A percentile compares a stretch with the other conserved stretches of the same genome.
Conservation (phyloP, 2,329 filamentous ascomycete genomes). For the Drechmeria coniospora region DNA sequence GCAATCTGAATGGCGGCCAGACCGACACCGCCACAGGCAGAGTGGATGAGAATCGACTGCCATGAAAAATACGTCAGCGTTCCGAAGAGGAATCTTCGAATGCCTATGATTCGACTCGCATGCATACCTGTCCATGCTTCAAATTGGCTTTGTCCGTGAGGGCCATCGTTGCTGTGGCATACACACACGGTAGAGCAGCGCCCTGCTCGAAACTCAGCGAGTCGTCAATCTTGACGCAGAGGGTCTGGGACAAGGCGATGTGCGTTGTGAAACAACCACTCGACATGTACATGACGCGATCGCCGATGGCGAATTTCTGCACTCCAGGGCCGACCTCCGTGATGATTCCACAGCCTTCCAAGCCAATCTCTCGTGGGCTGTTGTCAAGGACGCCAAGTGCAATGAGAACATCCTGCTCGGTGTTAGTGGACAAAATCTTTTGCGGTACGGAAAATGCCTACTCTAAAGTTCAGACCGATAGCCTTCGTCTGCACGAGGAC, state of each 20-base stretch:
- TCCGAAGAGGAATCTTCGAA: no score
- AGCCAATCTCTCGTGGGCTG: slow-evolving; percentile 8
- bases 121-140: slow-evolving; percentile 8
- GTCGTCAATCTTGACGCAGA: slow-evolving; percentile 18
- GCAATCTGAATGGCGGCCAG: slow-evolving; percentile 16
- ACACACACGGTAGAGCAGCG: slow-evolving; percentile 20
- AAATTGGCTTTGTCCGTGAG: slow-evolving; percentile 16
- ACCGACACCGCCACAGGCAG: slow-evolving; percentile 18
- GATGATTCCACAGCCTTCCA: slow-evolving; percentile 17
- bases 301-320: slow-evolving; percentile 15
- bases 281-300: slow-evolving; percentile 14
- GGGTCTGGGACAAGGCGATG: slow-evolving; percentile 9
- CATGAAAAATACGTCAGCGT: not conserved
- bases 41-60: slow-evolving; percentile 19
- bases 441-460: no score
- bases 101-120: no score
- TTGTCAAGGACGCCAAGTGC: slow-evolving; percentile 15
- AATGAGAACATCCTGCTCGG: slow-evolving; percentile 20
- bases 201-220: slow-evolving; percentile 18
- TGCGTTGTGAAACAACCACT: slow-evolving; percentile 12
- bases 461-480: slow-evolving; percentile 9
- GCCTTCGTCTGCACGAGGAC: slow-evolving; percentile 9
- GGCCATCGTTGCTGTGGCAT: slow-evolving; percentile 16
- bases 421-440: no score
- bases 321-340: slow-evolving; percentile 12